Conservation (phyloP, 179 eudicot genomes). For the Spergularia azorica region DNA sequence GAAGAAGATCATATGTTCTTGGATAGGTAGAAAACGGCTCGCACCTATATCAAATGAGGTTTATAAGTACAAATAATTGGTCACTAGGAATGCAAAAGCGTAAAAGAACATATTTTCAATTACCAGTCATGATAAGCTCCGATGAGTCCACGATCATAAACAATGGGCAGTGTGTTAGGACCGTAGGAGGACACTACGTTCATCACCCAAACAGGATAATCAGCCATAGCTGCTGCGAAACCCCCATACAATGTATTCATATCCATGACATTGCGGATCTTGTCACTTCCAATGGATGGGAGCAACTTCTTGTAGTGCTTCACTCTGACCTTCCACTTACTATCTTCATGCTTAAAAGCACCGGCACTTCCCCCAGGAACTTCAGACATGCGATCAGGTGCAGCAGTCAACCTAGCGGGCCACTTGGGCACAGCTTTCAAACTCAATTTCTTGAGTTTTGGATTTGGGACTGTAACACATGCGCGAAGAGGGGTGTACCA, state of each 20-base stretch:
- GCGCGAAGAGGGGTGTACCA: slow-evolving; percentile 91
- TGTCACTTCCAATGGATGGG: slow-evolving; percentile 61
- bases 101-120: background rate
- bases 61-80: background rate
- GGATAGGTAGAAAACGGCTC: slow-evolving; percentile 98
- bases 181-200: slow-evolving; percentile 83
- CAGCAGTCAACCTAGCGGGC: slow-evolving; percentile 57
- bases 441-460: slow-evolving; percentile 48
- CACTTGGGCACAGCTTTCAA: slow-evolving; percentile 63
- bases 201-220: slow-evolving; percentile 91
- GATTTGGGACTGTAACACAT: slow-evolving; percentile 70
- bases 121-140: slow-evolving; percentile 94
- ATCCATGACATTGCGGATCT: slow-evolving; percentile 87
- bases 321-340: slow-evolving; percentile 66
- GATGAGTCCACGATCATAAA: slow-evolving; percentile 87
- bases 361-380: slow-evolving; percentile 56
- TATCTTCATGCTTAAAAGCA: slow-evolving; percentile 61
- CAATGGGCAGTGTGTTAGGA: slow-evolving; percentile 61
- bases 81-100: background rate
- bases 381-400: slow-evolving; percentile 62
- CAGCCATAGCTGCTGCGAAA: slow-evolving; percentile 63
- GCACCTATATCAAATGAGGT: slow-evolving; percentile 47
- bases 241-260: slow-evolving; percentile 88
- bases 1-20: slow-evolving; percentile 86
- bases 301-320: slow-evolving; percentile 78